A percentile compares a stretch with the other conserved stretches of the same genome.
Evolutionary conservation across 2,329 filamentous ascomycete genomes (phyloP).

Genomic region (Trichoderma breve): DNA sequence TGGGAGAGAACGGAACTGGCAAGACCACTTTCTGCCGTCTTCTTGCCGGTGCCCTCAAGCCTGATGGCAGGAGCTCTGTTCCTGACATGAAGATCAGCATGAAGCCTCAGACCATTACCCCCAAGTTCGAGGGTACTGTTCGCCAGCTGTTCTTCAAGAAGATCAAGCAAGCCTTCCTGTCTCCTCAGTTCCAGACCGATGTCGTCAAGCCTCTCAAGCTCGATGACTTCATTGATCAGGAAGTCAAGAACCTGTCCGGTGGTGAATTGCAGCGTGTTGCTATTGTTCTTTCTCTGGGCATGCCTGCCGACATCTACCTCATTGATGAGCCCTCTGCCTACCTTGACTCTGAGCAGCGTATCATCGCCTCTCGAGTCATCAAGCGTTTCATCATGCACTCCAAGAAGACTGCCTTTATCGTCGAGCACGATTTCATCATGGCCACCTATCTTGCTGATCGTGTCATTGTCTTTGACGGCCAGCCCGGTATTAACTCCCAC

Average conservation of each 20-base stretch:
- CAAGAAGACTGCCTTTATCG: conserved; percentile 98
- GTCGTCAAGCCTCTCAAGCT: conserved; percentile 99
- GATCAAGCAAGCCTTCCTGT: conserved; percentile 95
- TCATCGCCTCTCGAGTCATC: conserved; percentile 94
- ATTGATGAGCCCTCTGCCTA: conserved; percentile 98
- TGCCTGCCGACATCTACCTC: conserved; percentile 95
- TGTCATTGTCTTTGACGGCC: conserved; percentile 96
- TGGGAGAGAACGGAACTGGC: conserved; percentile 99
- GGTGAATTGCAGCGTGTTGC: conserved; percentile 99
- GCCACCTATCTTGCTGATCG: conserved; percentile 74
- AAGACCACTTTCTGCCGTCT: conserved; percentile 99
- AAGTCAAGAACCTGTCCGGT: conserved; percentile 98
- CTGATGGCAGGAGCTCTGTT: conserved; percentile 73
- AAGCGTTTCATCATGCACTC: conserved; percentile 99
- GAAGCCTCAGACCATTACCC: conserved; percentile 99
- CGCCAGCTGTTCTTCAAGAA: conserved; percentile 99
- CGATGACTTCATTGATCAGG: conserved; percentile 98
- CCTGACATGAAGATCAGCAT: conserved; percentile 97
- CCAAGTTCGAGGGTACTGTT: conserved; percentile 95
- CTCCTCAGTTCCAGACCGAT: conserved; percentile 98
- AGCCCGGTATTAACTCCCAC: conserved; percentile 83
- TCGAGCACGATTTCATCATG: conserved; percentile 99
- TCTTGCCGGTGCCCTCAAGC: conserved; percentile 88
- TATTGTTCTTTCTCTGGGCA: conserved; percentile 92
- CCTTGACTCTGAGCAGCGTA: conserved; percentile 98